A percentile compares a stretch with the other conserved stretches of the same genome.
Evolutionary conservation across 2,329 filamentous ascomycete genomes (phyloP).

Genomic region (Byssochlamys sp.): DNA sequence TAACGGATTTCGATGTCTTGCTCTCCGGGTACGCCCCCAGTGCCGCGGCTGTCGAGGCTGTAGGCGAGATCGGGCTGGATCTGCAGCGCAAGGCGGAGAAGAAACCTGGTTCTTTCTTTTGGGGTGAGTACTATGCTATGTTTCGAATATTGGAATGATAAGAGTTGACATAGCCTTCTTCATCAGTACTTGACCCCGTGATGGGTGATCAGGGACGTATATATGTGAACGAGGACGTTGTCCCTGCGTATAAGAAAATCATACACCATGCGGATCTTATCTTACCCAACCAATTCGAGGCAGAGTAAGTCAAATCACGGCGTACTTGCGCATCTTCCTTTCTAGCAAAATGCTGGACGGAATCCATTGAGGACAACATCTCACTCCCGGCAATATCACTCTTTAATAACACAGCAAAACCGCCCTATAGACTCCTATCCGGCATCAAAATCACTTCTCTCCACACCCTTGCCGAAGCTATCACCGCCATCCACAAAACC

Average conservation of each 20-base stretch:
- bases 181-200: constrained; percentile 75
- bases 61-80: constrained; percentile 74
- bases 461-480: constrained; percentile 60
- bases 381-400: neutral
- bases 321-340: neutral
- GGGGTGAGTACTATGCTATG: constrained; percentile 45
- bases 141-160: neutral
- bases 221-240: constrained; percentile 84
- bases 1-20: constrained; percentile 87
- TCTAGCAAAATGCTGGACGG: neutral
- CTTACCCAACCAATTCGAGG: constrained; percentile 92
- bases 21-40: constrained; percentile 90
- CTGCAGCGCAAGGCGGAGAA: constrained; percentile 56
- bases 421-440: constrained; percentile 59
- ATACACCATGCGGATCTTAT: constrained; percentile 79
- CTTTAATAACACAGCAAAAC: neutral
- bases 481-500: constrained; percentile 64
- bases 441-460: constrained; percentile 74
- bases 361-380: neutral
- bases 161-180: neutral
- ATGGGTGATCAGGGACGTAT: constrained; percentile 93
- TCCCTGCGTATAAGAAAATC: constrained; percentile 77
- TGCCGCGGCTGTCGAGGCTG: constrained; percentile 70
- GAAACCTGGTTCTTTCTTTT: constrained; percentile 74
- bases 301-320: constrained; percentile 56